Evolutionary conservation across 1,139 yeast species (phyloP), one percentile per base, ranked within the genome.

Genomic region (Lodderomyces jiufengensis): DNA sequence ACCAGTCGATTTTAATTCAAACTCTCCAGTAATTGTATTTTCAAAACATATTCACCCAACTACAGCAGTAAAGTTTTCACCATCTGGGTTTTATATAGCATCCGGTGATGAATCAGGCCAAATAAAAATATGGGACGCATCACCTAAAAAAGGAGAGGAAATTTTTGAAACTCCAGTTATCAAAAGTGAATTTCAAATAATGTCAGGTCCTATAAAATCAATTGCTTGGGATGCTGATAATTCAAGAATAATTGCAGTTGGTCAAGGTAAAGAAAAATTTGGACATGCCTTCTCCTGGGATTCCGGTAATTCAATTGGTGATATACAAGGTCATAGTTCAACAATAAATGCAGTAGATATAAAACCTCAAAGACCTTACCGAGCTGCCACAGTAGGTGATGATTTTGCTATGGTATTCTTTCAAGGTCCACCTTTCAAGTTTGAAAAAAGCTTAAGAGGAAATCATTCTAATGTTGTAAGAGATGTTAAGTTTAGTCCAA

Each of bases 211-310:
- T 10, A 80, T 94, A 51, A 82, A 76, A 46, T 87, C 87, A 43
- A 68, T 92, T 44, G 81, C 90, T 1, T 94, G 97, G 98, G 98
- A 94, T 56, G 83, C 84, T 14, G 98, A 94, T 51, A 78, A 81
- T 34, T 68, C 80, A 40, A 73, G 98, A 46, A 65, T 94, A 38
- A 85, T 94, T 54, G 96, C 96, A 1, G 97, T 90, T 9, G 99
- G 99, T 36, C 84, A 85, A 50, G 97, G 98, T 33, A 83, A 84
- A 51, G 97, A 90, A 51, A 75, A 84, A 46, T 88, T 78, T 53
- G 98, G 97, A 3, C 96, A 85, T 50, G 90, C 95, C 44, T 87
- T 92, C 54, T 78, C 95, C 5, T 84, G 85, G 75, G 99, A 92
- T 55, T 75, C 95, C 1, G 98, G 98, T 39, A 92, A 92, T 59